phyloP scores from a whole-genome alignment of 495 filamentous ascomycete species.

The Astrothelium macrocarpum region DNA sequence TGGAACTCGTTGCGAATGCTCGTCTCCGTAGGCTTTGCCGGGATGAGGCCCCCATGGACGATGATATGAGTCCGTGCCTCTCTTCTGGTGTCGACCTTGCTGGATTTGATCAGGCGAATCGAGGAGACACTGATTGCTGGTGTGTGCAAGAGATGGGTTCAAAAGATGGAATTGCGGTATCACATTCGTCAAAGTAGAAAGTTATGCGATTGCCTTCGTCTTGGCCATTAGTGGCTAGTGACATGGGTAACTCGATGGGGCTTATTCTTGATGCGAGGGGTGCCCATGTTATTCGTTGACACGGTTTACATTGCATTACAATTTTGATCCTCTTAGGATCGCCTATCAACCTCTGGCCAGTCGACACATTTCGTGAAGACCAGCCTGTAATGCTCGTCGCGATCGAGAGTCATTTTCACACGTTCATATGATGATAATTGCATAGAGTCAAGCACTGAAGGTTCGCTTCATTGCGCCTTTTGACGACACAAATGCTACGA shows the following conservation, averaged over 20 bases:
- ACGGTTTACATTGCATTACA: constrained; percentile 38
- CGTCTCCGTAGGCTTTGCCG: constrained; percentile 19
- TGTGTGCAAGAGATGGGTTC: constrained; percentile 27
- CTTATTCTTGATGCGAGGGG: constrained; percentile 99
- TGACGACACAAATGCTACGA: constrained; percentile 73
- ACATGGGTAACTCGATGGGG: constrained; percentile 95
- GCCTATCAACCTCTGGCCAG: constrained; percentile 53
- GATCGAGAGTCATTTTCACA: constrained; percentile 11
- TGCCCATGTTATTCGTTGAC: constrained; percentile 42
- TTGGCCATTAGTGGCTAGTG: constrained; percentile 12
- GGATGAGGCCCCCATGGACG: constrained; percentile 51
- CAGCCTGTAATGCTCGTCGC: background rate
- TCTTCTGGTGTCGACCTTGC: constrained; percentile 28
- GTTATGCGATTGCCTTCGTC: constrained; percentile 90
- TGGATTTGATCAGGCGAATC: constrained; percentile 26
- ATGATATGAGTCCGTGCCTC: constrained; percentile 80
- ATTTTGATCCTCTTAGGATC: constrained; percentile 30
- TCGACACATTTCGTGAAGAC: constrained; percentile 39
- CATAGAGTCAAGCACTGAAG: constrained; percentile 99
- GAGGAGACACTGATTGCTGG: constrained; percentile 35
- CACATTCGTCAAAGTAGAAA: constrained; percentile 84
- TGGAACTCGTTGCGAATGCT: constrained; percentile 32
- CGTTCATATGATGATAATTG: constrained; percentile 88
- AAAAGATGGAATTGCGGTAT: constrained; percentile 27
- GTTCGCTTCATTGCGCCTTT: constrained; percentile 36